Percentiles rank a stretch among this genome's conserved stretches.
These are phyloP conservation scores for Huntiella moniliformis DNA, from an alignment of 2,329 filamentous ascomycete genomes.

Conservation along the genomic window DNA sequence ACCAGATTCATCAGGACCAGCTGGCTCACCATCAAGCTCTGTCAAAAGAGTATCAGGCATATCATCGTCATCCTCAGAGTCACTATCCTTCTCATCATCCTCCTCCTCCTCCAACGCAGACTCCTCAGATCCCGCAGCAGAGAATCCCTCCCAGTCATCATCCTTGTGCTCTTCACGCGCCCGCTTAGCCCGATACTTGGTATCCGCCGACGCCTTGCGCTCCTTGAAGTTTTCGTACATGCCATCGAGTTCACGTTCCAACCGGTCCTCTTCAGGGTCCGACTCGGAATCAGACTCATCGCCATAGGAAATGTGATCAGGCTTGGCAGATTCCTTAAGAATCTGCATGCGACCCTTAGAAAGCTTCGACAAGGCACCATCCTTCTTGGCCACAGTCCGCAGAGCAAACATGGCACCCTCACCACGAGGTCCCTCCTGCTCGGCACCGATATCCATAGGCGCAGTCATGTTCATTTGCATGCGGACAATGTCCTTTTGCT, in stretches of 20 bases:
- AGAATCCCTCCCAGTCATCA: slow-evolving; percentile 85
- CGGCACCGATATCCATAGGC: slow-evolving; percentile 88
- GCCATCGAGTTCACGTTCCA: slow-evolving; percentile 70
- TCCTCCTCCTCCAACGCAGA: slow-evolving; percentile 36
- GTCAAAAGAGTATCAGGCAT: slow-evolving; percentile 18
- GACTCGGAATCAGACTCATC: slow-evolving; percentile 42
- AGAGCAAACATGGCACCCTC: slow-evolving; percentile 75
- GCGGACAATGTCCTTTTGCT: slow-evolving; percentile 83
- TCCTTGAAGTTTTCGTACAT: slow-evolving; percentile 80
- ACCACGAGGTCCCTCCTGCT: slow-evolving; percentile 60
- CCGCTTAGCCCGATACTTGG: slow-evolving; percentile 81
- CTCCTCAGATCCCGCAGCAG: slow-evolving; percentile 43
- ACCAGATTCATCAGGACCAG: slow-evolving; percentile 13
- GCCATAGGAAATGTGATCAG: slow-evolving; percentile 39
- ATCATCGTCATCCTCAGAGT: slow-evolving; percentile 18
- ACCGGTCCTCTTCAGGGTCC: slow-evolving; percentile 61
- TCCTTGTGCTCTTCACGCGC: slow-evolving; percentile 64
- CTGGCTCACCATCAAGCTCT: slow-evolving; percentile 26
- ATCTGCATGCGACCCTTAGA: slow-evolving; percentile 62
- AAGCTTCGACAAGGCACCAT: slow-evolving; percentile 37
- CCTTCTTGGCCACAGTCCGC: slow-evolving; percentile 60
- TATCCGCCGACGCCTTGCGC: slow-evolving; percentile 57
- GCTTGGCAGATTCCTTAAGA: slow-evolving; percentile 29
- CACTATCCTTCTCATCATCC: slow-evolving; percentile 16
- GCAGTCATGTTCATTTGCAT: slow-evolving; percentile 96